Evolutionary conservation across 768 basidiomycete species (phyloP).

Genomic region (Daedalea quercina): DNA sequence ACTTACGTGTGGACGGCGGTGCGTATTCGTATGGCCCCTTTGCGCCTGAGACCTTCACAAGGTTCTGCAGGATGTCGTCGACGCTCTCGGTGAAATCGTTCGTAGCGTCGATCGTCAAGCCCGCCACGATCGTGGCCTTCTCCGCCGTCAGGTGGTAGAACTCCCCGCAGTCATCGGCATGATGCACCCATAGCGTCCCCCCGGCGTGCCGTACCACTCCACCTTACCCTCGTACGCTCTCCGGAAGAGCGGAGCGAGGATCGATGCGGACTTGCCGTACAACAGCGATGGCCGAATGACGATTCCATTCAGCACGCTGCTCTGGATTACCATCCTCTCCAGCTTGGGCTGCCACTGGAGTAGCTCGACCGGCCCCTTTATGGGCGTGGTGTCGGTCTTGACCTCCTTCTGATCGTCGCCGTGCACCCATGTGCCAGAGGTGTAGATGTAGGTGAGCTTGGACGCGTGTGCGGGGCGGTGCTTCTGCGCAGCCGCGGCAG

Average conservation of each 20-base stretch:
- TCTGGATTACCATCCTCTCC: conserved; percentile 27
- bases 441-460: conserved; percentile 39
- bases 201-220: conserved; percentile 30
- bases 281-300: conserved; percentile 38
- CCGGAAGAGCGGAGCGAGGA: conserved; percentile 28
- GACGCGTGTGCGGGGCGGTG: conserved; percentile 25
- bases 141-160: conserved; percentile 35
- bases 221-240: conserved; percentile 25
- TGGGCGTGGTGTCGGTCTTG: conserved; percentile 29
- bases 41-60: conserved; percentile 32
- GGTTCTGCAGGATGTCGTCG: conserved; percentile 32
- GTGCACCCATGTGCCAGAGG: conserved; percentile 40
- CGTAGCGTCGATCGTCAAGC: conserved; percentile 34
- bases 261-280: conserved; percentile 35
- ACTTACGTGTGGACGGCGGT: conserved; percentile 31
- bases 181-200: conserved; percentile 30
- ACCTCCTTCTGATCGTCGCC: conserved; percentile 28
- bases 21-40: conserved; percentile 26
- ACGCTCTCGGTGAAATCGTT: conserved; percentile 35
- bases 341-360: conserved; percentile 28
- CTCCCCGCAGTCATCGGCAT: conserved; percentile 41
- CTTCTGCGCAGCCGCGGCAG: conserved; percentile 18
- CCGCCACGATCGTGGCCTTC: conserved; percentile 27
- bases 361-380: conserved; percentile 18
- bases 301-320: conserved; percentile 32